A percentile compares a stretch with the other conserved stretches of the same genome.
Conservation (phyloP, 2,329 filamentous ascomycete species). For the Stemphylium beticola region DNA sequence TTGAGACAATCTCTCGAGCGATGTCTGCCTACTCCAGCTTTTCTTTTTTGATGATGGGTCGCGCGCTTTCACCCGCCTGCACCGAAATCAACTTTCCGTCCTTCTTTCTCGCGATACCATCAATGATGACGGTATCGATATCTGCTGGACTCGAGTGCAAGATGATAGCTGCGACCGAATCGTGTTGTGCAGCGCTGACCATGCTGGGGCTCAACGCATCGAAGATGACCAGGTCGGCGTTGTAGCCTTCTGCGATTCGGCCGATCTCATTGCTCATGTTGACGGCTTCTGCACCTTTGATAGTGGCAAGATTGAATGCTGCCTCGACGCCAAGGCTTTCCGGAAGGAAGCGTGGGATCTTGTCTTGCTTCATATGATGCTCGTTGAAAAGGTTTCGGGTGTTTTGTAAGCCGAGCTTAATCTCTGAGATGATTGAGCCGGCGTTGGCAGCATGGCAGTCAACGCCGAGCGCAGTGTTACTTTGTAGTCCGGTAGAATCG, state of each 20-base stretch:
- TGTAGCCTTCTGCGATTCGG: no score
- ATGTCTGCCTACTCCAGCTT: no score
- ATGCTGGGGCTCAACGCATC: no score
- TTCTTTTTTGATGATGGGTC: conserved; percentile 10
- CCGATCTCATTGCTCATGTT: no score
- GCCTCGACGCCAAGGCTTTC: conserved; percentile 52
- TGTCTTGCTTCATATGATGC: conserved; percentile 51
- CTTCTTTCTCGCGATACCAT: conserved; percentile 51
- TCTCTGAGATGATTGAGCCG: conserved; percentile 54
- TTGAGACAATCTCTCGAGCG: no score
- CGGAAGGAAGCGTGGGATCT: conserved; percentile 55
- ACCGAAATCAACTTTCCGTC: conserved; percentile 39
- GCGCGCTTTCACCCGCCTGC: conserved; percentile 26
- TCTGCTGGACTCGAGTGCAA: conserved; percentile 51
- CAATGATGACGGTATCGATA: conserved; percentile 54
- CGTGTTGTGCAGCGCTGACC: no score
- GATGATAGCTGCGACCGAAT: conserved; percentile 51
- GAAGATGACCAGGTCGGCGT: no score
- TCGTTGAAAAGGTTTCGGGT: conserved; percentile 52
- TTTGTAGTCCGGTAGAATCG: conserved; percentile 30
- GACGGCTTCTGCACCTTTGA: conserved; percentile 24
- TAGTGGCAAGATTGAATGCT: conserved; percentile 58
- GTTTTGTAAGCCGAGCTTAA: conserved; percentile 60
- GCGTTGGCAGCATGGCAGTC: conserved; percentile 63
- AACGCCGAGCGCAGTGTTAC: conserved; percentile 59